A percentile compares a stretch with the other conserved stretches of the same genome.
These are phyloP conservation scores for Coemansia pectinata DNA, from an alignment of 192 early-diverging fungal species.

Conservation along the genomic window DNA sequence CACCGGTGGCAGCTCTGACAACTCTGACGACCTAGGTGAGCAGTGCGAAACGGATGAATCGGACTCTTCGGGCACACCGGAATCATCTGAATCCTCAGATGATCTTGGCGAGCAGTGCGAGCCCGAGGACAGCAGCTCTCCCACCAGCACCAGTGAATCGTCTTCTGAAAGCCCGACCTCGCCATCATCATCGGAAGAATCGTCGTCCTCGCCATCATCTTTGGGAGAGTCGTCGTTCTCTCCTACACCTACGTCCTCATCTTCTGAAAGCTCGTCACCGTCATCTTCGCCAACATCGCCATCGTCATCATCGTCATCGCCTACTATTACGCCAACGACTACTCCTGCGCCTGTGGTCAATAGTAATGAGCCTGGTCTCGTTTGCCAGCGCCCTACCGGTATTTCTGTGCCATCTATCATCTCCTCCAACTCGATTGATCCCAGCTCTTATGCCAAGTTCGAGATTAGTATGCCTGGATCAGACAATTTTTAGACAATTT, in stretches of 20 bases:
- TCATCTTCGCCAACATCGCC: background rate
- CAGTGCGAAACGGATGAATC: background rate
- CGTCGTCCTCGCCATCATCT: background rate
- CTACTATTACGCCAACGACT: background rate
- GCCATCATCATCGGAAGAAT: too few relatives aligned
- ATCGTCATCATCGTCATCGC: background rate
- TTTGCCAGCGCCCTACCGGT: background rate
- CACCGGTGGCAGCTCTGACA: background rate
- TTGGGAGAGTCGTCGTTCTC: background rate
- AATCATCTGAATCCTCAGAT: background rate
- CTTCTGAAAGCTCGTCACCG: background rate
- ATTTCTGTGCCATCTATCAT: background rate
- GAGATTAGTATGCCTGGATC: slow-evolving; percentile 1
- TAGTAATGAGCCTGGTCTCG: slow-evolving; percentile 3
- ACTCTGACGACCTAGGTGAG: background rate
- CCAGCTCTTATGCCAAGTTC: background rate
- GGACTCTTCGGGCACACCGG: background rate
- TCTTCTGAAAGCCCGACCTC: background rate
- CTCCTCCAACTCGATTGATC: background rate
- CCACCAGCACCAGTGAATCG: background rate
- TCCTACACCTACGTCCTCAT: background rate
- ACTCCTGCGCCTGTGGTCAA: slow-evolving; percentile 6
- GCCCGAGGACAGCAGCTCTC: background rate
- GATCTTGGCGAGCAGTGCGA: slow-evolving; percentile 7
- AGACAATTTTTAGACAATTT: background rate